A percentile compares a stretch with the other conserved stretches of the same genome.
Evolutionary conservation across 2,329 filamentous ascomycete genomes (phyloP).

Genomic region (Ophiostoma novo-ulmi): DNA sequence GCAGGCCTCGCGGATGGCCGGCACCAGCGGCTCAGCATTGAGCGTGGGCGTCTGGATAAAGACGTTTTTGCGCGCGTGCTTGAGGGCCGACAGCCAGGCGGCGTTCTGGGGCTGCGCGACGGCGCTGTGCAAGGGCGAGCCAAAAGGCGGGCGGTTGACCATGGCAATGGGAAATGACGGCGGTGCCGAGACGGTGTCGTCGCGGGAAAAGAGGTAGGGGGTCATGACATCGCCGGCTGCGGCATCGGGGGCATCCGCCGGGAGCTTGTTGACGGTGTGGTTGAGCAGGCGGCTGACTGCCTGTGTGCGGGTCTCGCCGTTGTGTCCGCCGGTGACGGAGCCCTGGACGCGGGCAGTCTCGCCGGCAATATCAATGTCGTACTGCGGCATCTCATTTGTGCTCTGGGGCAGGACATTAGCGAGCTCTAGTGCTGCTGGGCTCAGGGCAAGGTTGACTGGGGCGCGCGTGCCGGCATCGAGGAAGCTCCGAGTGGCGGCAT

Average conservation of each 20-base stretch:
- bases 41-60: conserved; percentile 76
- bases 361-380: conserved; percentile 54
- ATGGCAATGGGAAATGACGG: conserved; percentile 65
- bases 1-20: conserved; percentile 59
- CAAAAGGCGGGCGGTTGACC: conserved; percentile 64
- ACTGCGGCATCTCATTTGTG: conserved; percentile 55
- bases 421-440: background rate
- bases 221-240: conserved; percentile 54
- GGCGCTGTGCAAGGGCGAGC: conserved; percentile 55
- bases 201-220: conserved; percentile 49
- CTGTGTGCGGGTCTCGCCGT: conserved; percentile 51
- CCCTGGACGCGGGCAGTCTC: conserved; percentile 61
- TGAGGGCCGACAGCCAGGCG: conserved; percentile 64
- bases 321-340: conserved; percentile 42
- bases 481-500: conserved; percentile 29
- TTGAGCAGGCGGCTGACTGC: conserved; percentile 63
- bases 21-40: conserved; percentile 63
- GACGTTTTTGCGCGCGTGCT: conserved; percentile 57
- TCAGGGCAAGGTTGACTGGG: background rate
- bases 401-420: conserved; percentile 46
- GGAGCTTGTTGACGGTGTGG: conserved; percentile 50
- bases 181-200: conserved; percentile 35
- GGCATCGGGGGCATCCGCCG: conserved; percentile 50
- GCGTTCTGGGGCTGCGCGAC: conserved; percentile 68
- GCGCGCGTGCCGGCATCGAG: conserved; percentile 29